These are phyloP conservation scores for Prunus padus DNA, from an alignment of 306 rosid genomes.

Conservation along the genomic window DNA sequence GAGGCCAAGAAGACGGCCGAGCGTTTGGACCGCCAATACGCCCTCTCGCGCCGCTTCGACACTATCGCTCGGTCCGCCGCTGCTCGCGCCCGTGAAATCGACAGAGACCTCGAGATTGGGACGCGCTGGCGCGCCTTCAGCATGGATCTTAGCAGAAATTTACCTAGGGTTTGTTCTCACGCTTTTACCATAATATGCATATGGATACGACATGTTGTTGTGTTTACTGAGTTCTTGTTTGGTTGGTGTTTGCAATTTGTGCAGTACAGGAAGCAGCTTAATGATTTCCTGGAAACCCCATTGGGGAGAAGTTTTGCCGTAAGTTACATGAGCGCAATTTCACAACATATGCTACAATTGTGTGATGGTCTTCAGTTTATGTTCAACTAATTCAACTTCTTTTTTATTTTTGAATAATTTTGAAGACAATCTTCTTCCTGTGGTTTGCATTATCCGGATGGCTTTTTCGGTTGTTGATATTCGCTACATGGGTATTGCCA, in stretches of 20 bases:
- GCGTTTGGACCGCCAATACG: conserved; percentile 72
- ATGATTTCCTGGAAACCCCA: conserved; percentile 61
- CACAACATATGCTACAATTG: background rate
- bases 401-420: conserved; percentile 5
- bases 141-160: conserved; percentile 68
- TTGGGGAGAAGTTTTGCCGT: conserved; percentile 69
- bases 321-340: conserved; percentile 22
- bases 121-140: conserved; percentile 62
- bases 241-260: conserved; percentile 17
- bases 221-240: background rate
- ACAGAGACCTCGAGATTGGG: conserved; percentile 83
- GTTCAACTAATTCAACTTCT: background rate
- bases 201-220: background rate
- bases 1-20: conserved; percentile 89
- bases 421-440: conserved; percentile 85
- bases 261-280: conserved; percentile 83
- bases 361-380: background rate
- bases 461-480: conserved; percentile 75
- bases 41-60: conserved; percentile 49
- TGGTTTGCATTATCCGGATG: conserved; percentile 98
- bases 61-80: conserved; percentile 52
- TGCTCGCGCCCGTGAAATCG: conserved; percentile 70
- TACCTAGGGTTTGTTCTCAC: conserved; percentile 64
- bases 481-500: conserved; percentile 85
- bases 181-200: background rate